A percentile compares a stretch with the other conserved stretches of the same genome.
phyloP scores from a whole-genome alignment of 2,329 filamentous ascomycete genomes.

The Phyllosticta citrichinensis region DNA sequence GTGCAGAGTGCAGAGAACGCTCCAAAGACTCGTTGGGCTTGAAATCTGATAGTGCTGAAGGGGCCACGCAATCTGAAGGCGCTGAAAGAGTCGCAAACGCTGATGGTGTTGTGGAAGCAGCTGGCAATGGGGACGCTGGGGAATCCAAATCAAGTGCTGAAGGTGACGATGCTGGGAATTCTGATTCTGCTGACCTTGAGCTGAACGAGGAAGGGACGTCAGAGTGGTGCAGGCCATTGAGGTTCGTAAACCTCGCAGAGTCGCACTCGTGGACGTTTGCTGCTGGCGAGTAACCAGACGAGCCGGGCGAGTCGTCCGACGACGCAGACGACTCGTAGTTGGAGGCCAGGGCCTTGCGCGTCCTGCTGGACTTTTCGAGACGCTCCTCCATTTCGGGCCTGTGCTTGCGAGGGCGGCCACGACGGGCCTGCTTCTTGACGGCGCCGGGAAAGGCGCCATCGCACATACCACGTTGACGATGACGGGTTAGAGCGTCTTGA shows the following conservation, averaged over 20 bases:
- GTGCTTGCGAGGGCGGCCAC: constrained; percentile 54
- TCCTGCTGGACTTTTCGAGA: constrained; percentile 45
- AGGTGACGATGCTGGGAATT: neutral
- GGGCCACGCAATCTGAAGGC: neutral
- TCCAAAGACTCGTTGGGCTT: neutral
- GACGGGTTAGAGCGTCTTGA: constrained; percentile 88
- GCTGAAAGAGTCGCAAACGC: neutral
- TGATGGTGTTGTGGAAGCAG: neutral
- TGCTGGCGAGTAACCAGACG: constrained; percentile 7
- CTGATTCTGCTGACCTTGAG: neutral
- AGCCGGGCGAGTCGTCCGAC: constrained; percentile 6
- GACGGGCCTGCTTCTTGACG: constrained; percentile 56
- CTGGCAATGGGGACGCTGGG: neutral
- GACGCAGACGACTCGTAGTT: constrained; percentile 26
- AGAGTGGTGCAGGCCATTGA: constrained; percentile 3
- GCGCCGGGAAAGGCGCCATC: constrained; percentile 84
- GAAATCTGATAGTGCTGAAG: neutral
- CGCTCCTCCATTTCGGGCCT: constrained; percentile 50
- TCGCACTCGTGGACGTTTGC: constrained; percentile 10
- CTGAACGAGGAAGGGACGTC: constrained; percentile 4
- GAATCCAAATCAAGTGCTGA: neutral
- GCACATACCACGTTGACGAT: constrained; percentile 93
- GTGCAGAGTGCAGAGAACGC: neutral
- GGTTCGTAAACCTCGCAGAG: constrained; percentile 7
- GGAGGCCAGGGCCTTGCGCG: constrained; percentile 31